These are phyloP conservation scores for Tuber brumale DNA, from an alignment of 495 filamentous ascomycete genomes.

Conservation along the genomic window DNA sequence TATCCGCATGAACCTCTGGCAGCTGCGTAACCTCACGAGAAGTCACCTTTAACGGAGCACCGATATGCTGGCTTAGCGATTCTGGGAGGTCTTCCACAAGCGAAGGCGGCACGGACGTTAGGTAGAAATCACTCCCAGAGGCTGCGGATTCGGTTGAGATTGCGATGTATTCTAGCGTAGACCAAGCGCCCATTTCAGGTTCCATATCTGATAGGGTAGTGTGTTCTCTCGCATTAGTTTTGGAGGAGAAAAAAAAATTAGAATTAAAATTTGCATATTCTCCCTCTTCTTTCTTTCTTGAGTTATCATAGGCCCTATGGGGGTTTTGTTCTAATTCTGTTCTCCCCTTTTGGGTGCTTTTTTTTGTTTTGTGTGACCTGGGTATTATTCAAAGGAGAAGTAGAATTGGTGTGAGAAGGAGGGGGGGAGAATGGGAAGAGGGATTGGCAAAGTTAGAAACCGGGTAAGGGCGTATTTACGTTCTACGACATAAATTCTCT, in stretches of 20 bases:
- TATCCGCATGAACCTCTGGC: slow-evolving; percentile 57
- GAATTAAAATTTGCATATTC: background rate
- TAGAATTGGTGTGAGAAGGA: background rate
- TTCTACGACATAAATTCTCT: slow-evolving; percentile 38
- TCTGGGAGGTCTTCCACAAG: slow-evolving; percentile 53
- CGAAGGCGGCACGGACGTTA: slow-evolving; percentile 69
- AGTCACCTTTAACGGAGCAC: slow-evolving; percentile 47
- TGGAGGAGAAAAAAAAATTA: background rate
- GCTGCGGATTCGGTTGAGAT: slow-evolving; percentile 74
- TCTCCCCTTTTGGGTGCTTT: background rate
- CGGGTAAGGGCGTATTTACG: slow-evolving; percentile 27
- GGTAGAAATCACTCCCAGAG: slow-evolving; percentile 62
- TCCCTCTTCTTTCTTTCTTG: background rate
- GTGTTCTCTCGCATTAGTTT: background rate
- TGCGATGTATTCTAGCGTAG: slow-evolving; percentile 76
- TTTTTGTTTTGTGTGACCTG: background rate
- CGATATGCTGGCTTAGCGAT: slow-evolving; percentile 58
- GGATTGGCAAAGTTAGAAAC: slow-evolving; percentile 8
- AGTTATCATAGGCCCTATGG: background rate
- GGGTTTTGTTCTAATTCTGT: background rate
- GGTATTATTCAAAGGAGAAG: background rate
- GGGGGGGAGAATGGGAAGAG: background rate
- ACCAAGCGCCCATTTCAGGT: slow-evolving; percentile 84
- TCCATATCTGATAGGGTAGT: slow-evolving; percentile 36
- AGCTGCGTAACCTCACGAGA: slow-evolving; percentile 64